Base-by-base conservation (phyloP, 306 rosid genomes). In the Lagenaria siceraria region DNA sequence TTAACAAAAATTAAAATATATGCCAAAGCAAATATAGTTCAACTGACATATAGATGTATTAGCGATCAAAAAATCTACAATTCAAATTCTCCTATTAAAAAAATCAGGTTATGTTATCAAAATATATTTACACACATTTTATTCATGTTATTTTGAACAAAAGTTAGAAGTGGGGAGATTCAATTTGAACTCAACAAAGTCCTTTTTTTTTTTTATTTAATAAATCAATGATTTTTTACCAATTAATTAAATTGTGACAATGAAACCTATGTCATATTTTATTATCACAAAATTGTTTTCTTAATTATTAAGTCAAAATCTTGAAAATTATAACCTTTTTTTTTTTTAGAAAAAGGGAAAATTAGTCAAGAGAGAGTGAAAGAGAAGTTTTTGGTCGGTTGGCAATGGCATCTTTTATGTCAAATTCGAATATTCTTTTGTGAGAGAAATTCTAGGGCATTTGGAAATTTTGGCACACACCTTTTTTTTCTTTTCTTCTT, bases 351-450 rank as follows among this genome's bases (percentile, higher is more conserved):
- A 61, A 29, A n/a, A 61, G 14, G 42, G 22, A 29, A 64, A 64
- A 64, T 36, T 68, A 38, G 73, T 65, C 10, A 38, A 66, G 17
- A 66, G 74, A 66, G 74, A 66, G 31, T 19, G 74, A 21, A 22
- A 19, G 31, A n/a, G 19, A 40, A 64, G 22, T 36, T 38, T 66
- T 36, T 36, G 73, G 18, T 36, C 19, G 7, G 10, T 69, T 43
- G 56, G 75, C 56, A 70, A 43, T 43, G 56, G 75, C 56, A 70
- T 70, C 58, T 70, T 70, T 24, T 13, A 1, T 1, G 21, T 46
- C 14, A 70, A 14, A 70, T 70, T 46, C 75, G 75, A 43, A 70
- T 70, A 70, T 70, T 70, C 75, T 35, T 35, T 70, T 1, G 74
- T 11, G 55, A 22, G 38, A 68, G 8, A 5, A 40, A 66, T 10